Evolutionary conservation across 164 flowering plant species (phyloP), one percentile per base, ranked within the genome.

Genomic region (Paratinospora sagittata): DNA sequence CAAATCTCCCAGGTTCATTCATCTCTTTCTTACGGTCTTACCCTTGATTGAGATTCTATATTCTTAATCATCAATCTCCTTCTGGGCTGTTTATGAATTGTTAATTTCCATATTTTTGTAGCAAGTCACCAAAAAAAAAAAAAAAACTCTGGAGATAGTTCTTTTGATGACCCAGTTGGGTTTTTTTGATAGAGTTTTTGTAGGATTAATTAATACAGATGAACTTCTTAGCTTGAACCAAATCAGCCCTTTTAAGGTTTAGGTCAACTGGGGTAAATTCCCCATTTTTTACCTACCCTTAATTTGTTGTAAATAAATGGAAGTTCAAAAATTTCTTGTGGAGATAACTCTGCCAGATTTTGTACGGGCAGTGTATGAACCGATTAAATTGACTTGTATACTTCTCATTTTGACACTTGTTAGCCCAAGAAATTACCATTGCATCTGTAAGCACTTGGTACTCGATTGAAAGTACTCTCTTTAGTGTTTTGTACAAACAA

Each of bases 1-100:
- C 81, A 70, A 11, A 81, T 93, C 80, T 78, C 96, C 55, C 82
- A 84, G 94, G 98, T 89, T n/a, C 33, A 45, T 57, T 43, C 34
- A 37, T 70, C 36, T 41, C 16, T 19, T 39, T 47, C 19, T 39
- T n/a, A n/a, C n/a, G n/a, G n/a, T 57, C 3, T 70, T 65, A 41
- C 45, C 45, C 11, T 52, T 49, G 13, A 8, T 21, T 23, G 58
- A 41, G 24, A 67, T 67, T n/a, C 3, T 3, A 11, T 14, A 6
- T 65, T 27, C 21, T 63, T 24, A 2, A 10, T 8, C 8, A 24
- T 7, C 12, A 33, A 33, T 27, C 66, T 33, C 30, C 16, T 52
- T 52, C 17, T 52, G 23, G 60, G 60, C 16, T 63, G 16, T 19
- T 63, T 63, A 8, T 5, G 33, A 27, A 0, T 63, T 8, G 1